These are phyloP conservation scores for Exophiala xenobiotica DNA, from an alignment of 2,329 filamentous ascomycete genomes.

Conservation along the genomic window DNA sequence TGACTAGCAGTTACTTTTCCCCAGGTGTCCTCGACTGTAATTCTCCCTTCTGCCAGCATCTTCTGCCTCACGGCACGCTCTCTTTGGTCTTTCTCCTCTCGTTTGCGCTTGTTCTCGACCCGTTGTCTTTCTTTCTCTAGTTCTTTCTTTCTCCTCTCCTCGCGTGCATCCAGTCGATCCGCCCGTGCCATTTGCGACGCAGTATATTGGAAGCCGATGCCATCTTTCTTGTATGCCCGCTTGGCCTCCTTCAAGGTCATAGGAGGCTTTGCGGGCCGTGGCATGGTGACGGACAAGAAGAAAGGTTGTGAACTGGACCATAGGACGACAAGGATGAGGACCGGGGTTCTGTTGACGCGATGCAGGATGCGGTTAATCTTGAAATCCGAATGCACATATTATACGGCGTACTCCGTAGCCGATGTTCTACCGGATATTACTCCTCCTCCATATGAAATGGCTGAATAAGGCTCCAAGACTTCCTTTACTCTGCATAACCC, in stretches of 20 bases:
- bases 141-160: conserved; percentile 24
- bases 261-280: conserved; percentile 24
- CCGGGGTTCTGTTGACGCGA: too few relatives aligned
- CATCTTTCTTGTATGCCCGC: conserved; percentile 27
- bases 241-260: conserved; percentile 31
- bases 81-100: conserved; percentile 26
- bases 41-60: conserved; percentile 29
- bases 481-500: too few relatives aligned
- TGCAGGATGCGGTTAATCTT: too few relatives aligned
- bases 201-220: conserved; percentile 21
- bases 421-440: too few relatives aligned
- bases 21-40: conserved; percentile 29
- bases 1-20: conserved; percentile 30
- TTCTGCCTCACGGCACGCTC: conserved; percentile 23
- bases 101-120: conserved; percentile 28
- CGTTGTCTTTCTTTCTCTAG: conserved; percentile 25
- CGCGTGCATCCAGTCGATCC: conserved; percentile 26
- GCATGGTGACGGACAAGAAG: conserved; percentile 13
- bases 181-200: conserved; percentile 27
- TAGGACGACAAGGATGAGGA: too few relatives aligned
- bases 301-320: too few relatives aligned
- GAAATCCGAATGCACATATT: background rate
- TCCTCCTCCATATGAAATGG: too few relatives aligned
- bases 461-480: too few relatives aligned
- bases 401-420: background rate